phyloP scores from a whole-genome alignment of 2,329 filamentous ascomycete genomes.

The Scopulariopsis brevicaulis region DNA sequence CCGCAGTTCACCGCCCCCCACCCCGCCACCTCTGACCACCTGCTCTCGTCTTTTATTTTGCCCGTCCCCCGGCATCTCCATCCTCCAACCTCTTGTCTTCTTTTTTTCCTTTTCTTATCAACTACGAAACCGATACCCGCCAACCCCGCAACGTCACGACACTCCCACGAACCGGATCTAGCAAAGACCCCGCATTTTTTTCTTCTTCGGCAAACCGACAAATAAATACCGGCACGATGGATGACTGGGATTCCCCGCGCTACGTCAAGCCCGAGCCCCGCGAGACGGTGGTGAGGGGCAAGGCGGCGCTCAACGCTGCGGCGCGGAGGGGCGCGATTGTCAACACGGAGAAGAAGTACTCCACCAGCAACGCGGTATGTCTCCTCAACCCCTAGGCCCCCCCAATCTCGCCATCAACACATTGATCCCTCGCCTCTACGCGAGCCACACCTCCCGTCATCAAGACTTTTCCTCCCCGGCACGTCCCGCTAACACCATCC shows the following conservation, averaged over 20 bases:
- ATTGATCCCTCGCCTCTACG: not conserved
- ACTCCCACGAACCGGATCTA: not conserved
- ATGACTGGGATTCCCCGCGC: constrained; percentile 66
- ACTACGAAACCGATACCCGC: not conserved
- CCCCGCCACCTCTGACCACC: not conserved
- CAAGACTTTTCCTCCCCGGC: too few relatives aligned
- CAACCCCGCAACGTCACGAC: not conserved
- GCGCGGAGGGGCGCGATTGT: constrained; percentile 67
- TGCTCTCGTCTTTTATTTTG: not conserved
- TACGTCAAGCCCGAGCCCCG: constrained; percentile 75
- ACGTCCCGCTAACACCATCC: not conserved
- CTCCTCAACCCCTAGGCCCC: constrained; percentile 19
- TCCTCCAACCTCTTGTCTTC: not conserved
- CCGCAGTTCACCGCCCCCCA: not conserved
- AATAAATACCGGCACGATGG: constrained; percentile 41
- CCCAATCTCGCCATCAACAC: not conserved
- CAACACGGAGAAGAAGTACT: constrained; percentile 84
- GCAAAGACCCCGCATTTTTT: not conserved
- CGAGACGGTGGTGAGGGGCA: constrained; percentile 84
- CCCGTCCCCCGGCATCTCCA: not conserved
- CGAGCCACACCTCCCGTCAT: not conserved
- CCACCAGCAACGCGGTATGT: constrained; percentile 63
- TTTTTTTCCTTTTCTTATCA: not conserved
- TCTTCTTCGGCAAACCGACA: constrained; percentile 7
- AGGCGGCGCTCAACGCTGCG: constrained; percentile 76